Conservation (phyloP, 805 yeast species). For the Yamadazyma nakazawae region DNA sequence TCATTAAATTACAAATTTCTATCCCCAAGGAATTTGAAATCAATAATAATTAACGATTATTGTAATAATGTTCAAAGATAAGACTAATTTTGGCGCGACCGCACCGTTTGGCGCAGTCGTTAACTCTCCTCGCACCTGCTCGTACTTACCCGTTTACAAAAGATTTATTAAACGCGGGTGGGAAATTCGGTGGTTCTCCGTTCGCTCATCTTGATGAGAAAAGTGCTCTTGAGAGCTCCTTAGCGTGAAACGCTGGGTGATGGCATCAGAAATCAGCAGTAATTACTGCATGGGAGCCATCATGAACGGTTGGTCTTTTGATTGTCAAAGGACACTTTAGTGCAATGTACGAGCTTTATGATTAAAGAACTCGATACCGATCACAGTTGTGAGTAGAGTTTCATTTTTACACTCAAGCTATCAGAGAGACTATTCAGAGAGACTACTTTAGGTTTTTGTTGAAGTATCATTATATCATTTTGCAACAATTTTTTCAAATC, state of each 20-base stretch:
- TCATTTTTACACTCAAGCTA: slow-evolving; percentile 7
- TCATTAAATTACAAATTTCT: no score
- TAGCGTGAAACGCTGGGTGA: slow-evolving; percentile 57
- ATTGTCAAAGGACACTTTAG: slow-evolving; percentile 45
- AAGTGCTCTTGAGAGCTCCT: slow-evolving; percentile 53
- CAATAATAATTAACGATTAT: no score
- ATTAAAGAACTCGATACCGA: slow-evolving; percentile 58
- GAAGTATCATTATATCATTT: slow-evolving; percentile 7
- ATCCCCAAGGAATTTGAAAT: no score
- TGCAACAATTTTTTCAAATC: background rate
- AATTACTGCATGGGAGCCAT: slow-evolving; percentile 48
- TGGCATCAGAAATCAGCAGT: slow-evolving; percentile 51
- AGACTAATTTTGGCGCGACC: background rate
- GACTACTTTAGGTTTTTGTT: no score
- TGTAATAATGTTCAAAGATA: no score
- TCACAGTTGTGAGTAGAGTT: slow-evolving; percentile 49
- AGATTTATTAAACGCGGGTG: slow-evolving; percentile 40
- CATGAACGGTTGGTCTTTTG: slow-evolving; percentile 53
- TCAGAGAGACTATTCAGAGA: no score
- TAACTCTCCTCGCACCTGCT: slow-evolving; percentile 41
- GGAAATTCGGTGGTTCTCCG: slow-evolving; percentile 66
- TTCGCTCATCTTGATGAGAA: slow-evolving; percentile 22
- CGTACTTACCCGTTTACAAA: slow-evolving; percentile 46
- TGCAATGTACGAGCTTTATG: slow-evolving; percentile 54
- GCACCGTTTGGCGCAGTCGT: slow-evolving; percentile 13